Evolutionary conservation across 2,329 filamentous ascomycete species (phyloP), one percentile per base, ranked within the genome.

Genomic region (Coniochaeta sp.): DNA sequence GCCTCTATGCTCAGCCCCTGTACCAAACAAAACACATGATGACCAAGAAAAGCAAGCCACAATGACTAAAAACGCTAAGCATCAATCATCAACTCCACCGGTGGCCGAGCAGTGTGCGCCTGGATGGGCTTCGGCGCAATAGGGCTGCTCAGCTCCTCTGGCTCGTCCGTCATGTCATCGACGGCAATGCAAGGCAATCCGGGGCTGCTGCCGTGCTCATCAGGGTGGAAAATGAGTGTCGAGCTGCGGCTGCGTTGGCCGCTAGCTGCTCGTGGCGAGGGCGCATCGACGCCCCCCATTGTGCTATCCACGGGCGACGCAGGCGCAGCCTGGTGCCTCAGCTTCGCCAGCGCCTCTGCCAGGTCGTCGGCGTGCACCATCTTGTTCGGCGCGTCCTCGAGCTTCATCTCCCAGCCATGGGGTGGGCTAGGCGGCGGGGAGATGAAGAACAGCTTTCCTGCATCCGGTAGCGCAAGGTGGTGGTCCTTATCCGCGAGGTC

Each of bases 391-490:
- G 83, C 83, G 57, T 83, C 83, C 66, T 87, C 84, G 46, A 86
- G 70, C 57, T 76, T 76, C 69, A 83, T 77, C 70, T 86, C 79
- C 84, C 84, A 87, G 59, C 81, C 83, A 60, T 85, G 82, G 2
- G 84, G 84, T 38, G 84, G 83, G 53, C 76, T 82, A 5, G 84
- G 83, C 8, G 84, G 84, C 26, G 84, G 84, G 49, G 80, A 84
- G 67, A 87, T 87, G 72, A 87, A 87, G 73, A 87, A 87, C 51
- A 86, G 76, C 72, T 86, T 86, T 62, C 83, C 83, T 50, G 82
- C 81, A 56, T 86, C 83, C 52, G 84, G 83, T 1, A 86, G 77
- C n/a, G 78, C 76, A 9, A 87, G 74, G 61, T 84, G 82, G 59
- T 78, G 74, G 60, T 83, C 75, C 53, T 71, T 67, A 53, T 55